Evolutionary conservation across 768 basidiomycete species (phyloP), one percentile per base, ranked within the genome.

Genomic region (Pulveroboletus frians): DNA sequence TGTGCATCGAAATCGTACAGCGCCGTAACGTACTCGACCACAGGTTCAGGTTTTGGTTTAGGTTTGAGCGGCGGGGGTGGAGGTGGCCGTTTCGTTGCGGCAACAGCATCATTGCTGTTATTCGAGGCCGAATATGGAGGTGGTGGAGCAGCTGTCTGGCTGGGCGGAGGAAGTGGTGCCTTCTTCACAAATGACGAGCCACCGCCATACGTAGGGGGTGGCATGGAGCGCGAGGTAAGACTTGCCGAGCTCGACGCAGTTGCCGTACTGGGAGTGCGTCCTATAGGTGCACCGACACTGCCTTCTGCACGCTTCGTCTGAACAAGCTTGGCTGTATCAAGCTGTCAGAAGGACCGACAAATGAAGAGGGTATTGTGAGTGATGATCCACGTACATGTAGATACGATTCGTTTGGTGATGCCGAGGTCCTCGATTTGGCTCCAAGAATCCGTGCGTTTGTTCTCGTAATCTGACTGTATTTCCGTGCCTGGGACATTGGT

Each of bases 1-100:
- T 95, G 93, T 17, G 96, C 92, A 31, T 76, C 77, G 64, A 95
- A 99, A 67, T 99, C 96, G 63, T 96, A 99, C 61, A 98, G 64
- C 27, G 96, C 96, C 9, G 90, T 85, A 21, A 93, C 92, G 61
- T 92, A 92, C 66, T 84, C 79, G 3, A 76, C 70, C 43, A 72
- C 72, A 2, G 80, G 80, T 27, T 75, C 73, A 8, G 77, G 73
- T 66, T 87, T 89, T 5, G 90, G 90, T 64, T 92, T 94, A 1
- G 90, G 81, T 70, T 92, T 94, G 59, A 93, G 63, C 2, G 92
- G 86, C 8, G 95, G 95, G 0, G 95, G 95, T 0, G 95, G 95
- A 0, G 94, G 93, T 0, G 94, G 89, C 1, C 86, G 81, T 60
- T 85, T 80, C 69, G 78, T 73, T 5, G 70, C 36, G 2, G 76